These are phyloP conservation scores for Gossypium lobatum DNA, from an alignment of 441 rosid genomes.

Conservation along the genomic window DNA sequence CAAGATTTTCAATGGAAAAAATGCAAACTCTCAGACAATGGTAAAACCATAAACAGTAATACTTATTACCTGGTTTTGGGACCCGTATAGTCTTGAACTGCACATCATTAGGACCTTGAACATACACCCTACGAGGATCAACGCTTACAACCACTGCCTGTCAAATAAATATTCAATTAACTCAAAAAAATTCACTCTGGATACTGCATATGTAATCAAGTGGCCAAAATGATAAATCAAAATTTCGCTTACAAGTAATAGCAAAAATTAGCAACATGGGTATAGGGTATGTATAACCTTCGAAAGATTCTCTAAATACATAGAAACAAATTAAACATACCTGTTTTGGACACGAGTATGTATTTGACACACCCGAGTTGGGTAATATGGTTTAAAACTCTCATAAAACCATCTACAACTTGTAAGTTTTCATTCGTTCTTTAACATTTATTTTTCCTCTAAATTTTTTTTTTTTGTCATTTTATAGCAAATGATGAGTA, in stretches of 20 bases:
- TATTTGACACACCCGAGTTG: neutral
- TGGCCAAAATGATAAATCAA: neutral
- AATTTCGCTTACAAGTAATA: neutral
- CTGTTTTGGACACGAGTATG: neutral
- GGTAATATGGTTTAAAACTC: neutral
- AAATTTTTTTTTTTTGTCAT: neutral
- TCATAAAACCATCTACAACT: neutral
- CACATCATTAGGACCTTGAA: conserved; percentile 65
- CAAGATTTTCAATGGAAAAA: neutral
- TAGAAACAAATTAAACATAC: neutral
- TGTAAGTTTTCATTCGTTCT: neutral
- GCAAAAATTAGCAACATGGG: conserved; percentile 5
- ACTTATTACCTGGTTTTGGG: conserved; percentile 52
- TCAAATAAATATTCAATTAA: conserved; percentile 15
- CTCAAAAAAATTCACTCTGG: conserved; percentile 8
- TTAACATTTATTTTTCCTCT: conserved; percentile 1
- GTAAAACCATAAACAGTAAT: conserved; percentile 7
- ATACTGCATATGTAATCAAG: neutral
- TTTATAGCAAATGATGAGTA: neutral
- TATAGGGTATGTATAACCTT: neutral
- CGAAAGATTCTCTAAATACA: neutral
- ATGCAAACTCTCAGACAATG: conserved; percentile 1
- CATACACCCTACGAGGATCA: conserved; percentile 86
- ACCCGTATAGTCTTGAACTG: conserved; percentile 58
- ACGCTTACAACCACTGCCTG: conserved; percentile 99